Evolutionary conservation across 345 rosid species (phyloP).

Genomic region (Fremontodendron californicum): DNA sequence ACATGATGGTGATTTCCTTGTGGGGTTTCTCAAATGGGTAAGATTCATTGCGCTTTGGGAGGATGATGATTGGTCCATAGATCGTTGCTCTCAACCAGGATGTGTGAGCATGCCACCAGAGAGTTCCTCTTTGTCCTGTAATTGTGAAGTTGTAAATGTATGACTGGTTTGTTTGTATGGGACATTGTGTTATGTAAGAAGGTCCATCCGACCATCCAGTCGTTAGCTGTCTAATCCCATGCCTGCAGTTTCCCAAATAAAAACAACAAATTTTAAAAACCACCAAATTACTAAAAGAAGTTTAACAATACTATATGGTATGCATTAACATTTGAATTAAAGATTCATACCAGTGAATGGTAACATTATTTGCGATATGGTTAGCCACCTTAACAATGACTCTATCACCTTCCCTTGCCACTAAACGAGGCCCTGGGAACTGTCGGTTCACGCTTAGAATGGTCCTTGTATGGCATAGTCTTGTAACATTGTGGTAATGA

Average conservation of each 20-base stretch:
- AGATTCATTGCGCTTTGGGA: slow-evolving; percentile 41
- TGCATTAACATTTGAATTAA: not conserved
- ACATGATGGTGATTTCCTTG: slow-evolving; percentile 50
- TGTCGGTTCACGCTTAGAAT: slow-evolving; percentile 48
- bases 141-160: slow-evolving; percentile 56
- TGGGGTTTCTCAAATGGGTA: slow-evolving; percentile 56
- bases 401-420: slow-evolving; percentile 60
- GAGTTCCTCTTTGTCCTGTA: slow-evolving; percentile 59
- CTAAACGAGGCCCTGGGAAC: slow-evolving; percentile 50
- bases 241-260: slow-evolving; percentile 37
- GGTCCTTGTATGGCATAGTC: slow-evolving; percentile 49
- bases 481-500: slow-evolving; percentile 37
- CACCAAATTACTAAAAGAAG: not conserved
- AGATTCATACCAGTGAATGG: slow-evolving; percentile 46
- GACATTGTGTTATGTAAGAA: slow-evolving; percentile 55
- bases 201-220: slow-evolving; percentile 66
- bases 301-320: not conserved
- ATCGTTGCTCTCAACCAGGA: slow-evolving; percentile 54
- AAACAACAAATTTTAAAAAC: not conserved
- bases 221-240: slow-evolving; percentile 50
- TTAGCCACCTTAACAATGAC: slow-evolving; percentile 46
- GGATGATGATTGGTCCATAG: slow-evolving; percentile 55
- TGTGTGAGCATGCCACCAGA: slow-evolving; percentile 67
- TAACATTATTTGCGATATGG: slow-evolving; percentile 43
- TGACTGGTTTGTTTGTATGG: slow-evolving; percentile 47